Percentiles rank a stretch among this genome's conserved stretches.
These are phyloP conservation scores for Epichloe sp. DNA, from an alignment of 2,329 filamentous ascomycete genomes.

Conservation along the genomic window DNA sequence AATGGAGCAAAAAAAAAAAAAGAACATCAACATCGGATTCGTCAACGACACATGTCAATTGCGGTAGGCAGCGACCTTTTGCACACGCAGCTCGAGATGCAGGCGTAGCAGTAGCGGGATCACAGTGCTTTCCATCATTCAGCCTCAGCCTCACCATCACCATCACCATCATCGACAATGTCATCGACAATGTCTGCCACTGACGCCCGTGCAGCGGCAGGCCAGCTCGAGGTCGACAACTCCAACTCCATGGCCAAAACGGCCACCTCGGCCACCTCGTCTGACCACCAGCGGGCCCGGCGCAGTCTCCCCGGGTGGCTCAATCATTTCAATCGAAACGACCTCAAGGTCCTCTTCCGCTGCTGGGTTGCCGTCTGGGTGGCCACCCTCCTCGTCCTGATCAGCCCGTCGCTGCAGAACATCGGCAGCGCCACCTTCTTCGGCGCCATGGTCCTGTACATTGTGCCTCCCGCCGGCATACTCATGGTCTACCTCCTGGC, in stretches of 20 bases:
- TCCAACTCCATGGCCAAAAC: background rate
- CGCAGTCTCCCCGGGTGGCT: conserved; percentile 19
- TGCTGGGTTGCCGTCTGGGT: conserved; percentile 34
- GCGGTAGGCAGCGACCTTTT: too few relatives aligned
- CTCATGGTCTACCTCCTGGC: conserved; percentile 31
- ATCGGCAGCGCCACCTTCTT: conserved; percentile 34
- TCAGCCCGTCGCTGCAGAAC: conserved; percentile 25
- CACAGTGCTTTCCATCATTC: too few relatives aligned
- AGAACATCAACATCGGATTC: too few relatives aligned
- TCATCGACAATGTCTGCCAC: background rate
- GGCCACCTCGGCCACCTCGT: background rate
- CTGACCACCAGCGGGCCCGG: background rate
- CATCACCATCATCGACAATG: fast-evolving
- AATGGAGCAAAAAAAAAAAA: too few relatives aligned
- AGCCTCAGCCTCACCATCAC: too few relatives aligned
- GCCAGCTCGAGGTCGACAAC: background rate
- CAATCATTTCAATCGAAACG: conserved; percentile 32
- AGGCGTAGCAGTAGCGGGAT: too few relatives aligned
- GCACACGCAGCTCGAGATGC: too few relatives aligned
- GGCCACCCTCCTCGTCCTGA: conserved; percentile 31
- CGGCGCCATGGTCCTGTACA: conserved; percentile 26
- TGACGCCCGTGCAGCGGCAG: background rate
- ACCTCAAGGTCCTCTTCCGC: conserved; percentile 32
- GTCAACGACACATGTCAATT: too few relatives aligned
- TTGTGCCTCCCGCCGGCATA: conserved; percentile 31